A percentile compares a stretch with the other conserved stretches of the same genome.
Conservation (phyloP, 208 protist species). For the Wallacemonas sp. region DNA sequence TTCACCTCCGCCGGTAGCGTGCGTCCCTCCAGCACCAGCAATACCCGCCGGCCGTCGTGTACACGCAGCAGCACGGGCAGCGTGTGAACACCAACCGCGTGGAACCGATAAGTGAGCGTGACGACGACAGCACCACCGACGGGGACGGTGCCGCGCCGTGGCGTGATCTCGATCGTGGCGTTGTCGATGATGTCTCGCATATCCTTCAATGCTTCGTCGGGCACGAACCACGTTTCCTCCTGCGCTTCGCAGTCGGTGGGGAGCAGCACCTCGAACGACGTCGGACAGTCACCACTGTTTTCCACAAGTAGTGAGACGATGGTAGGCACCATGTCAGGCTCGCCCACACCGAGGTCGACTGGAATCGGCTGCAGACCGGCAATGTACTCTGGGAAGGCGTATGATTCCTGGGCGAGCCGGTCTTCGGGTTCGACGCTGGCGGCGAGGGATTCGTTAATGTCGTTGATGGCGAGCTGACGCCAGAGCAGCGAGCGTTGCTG, state of each 20-base stretch:
- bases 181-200: slow-evolving; percentile 73
- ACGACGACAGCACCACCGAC: slow-evolving; percentile 57
- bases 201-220: slow-evolving; percentile 67
- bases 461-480: slow-evolving; percentile 75
- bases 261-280: slow-evolving; percentile 69
- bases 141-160: slow-evolving; percentile 50
- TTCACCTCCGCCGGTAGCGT: slow-evolving; percentile 62
- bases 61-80: slow-evolving; percentile 83
- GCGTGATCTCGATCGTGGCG: slow-evolving; percentile 61
- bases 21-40: slow-evolving; percentile 81
- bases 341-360: slow-evolving; percentile 78
- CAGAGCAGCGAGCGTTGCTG: slow-evolving; percentile 63
- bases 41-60: slow-evolving; percentile 60
- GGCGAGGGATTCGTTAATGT: slow-evolving; percentile 70
- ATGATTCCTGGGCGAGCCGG: slow-evolving; percentile 34
- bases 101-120: slow-evolving; percentile 66
- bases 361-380: slow-evolving; percentile 59
- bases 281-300: slow-evolving; percentile 76
- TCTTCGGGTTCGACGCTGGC: slow-evolving; percentile 46
- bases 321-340: slow-evolving; percentile 20
- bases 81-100: slow-evolving; percentile 60
- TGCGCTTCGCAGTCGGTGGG: slow-evolving; percentile 86
- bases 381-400: slow-evolving; percentile 82
- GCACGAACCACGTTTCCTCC: slow-evolving; percentile 83
- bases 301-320: slow-evolving; percentile 52